Evolutionary conservation across 768 basidiomycete species (phyloP), one percentile per base, ranked within the genome.

Genomic region (Lepiota venenata): DNA sequence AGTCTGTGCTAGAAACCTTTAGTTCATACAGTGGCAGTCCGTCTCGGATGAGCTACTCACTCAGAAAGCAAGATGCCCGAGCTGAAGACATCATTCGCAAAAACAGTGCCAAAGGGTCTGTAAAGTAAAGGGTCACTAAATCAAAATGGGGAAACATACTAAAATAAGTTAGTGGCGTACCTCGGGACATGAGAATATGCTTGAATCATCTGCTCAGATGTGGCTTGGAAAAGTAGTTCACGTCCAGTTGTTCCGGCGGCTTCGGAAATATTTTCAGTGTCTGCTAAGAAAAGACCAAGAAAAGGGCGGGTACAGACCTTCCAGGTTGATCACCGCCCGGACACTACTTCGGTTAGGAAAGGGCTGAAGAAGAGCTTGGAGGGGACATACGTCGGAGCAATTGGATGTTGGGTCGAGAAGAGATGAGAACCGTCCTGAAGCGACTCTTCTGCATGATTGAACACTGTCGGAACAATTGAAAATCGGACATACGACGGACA

Each of bases 361-460:
- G 32, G 32, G 32, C 10, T 1, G 16, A 35, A 55, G 18, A 43
- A 47, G 42, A 32, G 36, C 38, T 15, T 8, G 41, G 16, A 8
- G 11, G n/a, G 21, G 32, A 74, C 86, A 61, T 52, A 89, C 90
- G 85, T 89, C 9, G 77, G 66, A 25, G 82, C 85, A 55, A 76
- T 76, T 14, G 82, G 83, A 65, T 97, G 93, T 63, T 96, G 93
- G 0, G 93, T 97, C 5, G 93, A 86, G 68, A 87, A 98, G 3
- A 97, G 74, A 69, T 98, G 95, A 0, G 92, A 94, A 0, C 88
- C 94, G 64, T 98, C 96, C 68, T 98, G 96, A 27, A 98, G 72
- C 1, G 88, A 92, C 66, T 98, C 95, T 69, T 98, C 95, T 10
- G 88, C 96, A 57, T 96, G 81, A 60, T 98, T 98, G 74, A 96